phyloP scores from a whole-genome alignment of 768 basidiomycete genomes.

The Lentinus tigrinus region DNA sequence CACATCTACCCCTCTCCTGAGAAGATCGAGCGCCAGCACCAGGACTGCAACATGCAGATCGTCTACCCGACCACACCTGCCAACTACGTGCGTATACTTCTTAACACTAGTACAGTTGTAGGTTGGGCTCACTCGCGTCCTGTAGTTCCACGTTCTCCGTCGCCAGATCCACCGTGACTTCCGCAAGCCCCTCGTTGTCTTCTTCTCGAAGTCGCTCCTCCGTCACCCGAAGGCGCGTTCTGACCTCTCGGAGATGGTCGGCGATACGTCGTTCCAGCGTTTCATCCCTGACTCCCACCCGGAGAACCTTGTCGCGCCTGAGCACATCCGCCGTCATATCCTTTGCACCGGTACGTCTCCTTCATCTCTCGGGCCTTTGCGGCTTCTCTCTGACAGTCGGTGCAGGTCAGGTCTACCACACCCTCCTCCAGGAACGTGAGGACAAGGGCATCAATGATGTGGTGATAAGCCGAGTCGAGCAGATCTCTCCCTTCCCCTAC shows the following conservation, averaged over 20 bases:
- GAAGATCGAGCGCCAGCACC: slow-evolving; percentile 93
- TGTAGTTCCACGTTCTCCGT: slow-evolving; percentile 91
- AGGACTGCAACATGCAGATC: slow-evolving; percentile 99
- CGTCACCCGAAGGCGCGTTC: slow-evolving; percentile 94
- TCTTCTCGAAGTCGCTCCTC: slow-evolving; percentile 96
- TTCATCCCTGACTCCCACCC: slow-evolving; percentile 85
- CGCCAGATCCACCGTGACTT: slow-evolving; percentile 97
- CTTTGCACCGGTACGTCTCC: slow-evolving; percentile 70
- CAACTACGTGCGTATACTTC: slow-evolving; percentile 66
- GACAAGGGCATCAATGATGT: slow-evolving; percentile 89
- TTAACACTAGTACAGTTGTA: background rate
- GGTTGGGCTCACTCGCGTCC: slow-evolving; percentile 2
- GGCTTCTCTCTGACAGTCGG: background rate
- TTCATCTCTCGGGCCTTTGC: too few species aligned
- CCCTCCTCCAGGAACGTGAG: slow-evolving; percentile 87
- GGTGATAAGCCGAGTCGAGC: slow-evolving; percentile 92
- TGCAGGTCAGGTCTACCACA: slow-evolving; percentile 89
- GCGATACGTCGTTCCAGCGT: slow-evolving; percentile 88
- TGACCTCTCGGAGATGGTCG: slow-evolving; percentile 81
- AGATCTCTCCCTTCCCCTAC: slow-evolving; percentile 96
- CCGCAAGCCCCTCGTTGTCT: slow-evolving; percentile 93
- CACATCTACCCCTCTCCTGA: slow-evolving; percentile 83
- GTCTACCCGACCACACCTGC: slow-evolving; percentile 97
- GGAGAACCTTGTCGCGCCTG: slow-evolving; percentile 70
- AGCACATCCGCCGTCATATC: slow-evolving; percentile 89